Base-by-base conservation (phyloP, 495 filamentous ascomycete genomes). In the Penicillium alfredii region DNA sequence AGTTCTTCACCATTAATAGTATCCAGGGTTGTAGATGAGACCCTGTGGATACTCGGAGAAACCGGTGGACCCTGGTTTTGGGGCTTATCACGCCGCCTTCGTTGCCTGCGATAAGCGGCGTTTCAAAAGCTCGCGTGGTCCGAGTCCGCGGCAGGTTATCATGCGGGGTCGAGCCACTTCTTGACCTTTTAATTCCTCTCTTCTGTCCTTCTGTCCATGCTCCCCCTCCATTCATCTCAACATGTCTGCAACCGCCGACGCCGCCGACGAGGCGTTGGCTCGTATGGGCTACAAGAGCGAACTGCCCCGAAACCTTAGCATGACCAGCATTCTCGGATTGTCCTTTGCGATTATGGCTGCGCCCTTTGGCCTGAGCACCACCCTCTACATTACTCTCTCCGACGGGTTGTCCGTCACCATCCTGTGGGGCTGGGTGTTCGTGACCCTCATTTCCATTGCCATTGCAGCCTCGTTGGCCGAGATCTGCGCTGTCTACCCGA, bases 401-500 rank as follows among this genome's bases (percentile, higher is more conserved):
- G 74, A 76, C 47, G 80, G 81, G 33, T 76, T 79, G 18, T 73
- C 77, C 6, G 79, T 78, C 4, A 74, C 74, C 33, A 76, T 83
- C 35, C 73, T 84, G 53, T 84, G 78, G 78, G 81, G 81, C 12
- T 71, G 85, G 47, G 64, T 86, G 0, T 73, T 82, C 6, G 78
- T 83, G 4, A 81, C 81, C 3, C 51, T 85, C 7, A 83, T 82
- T 55, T 84, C 82, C 45, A 51, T 82, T 18, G 81, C 77, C 24
- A 73, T 88, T 11, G 80, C 83, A 9, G 77, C 80, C 3, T 84
- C 80, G 1, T 63, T 88, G 17, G 81, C 83, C n/a, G 83, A 88
- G 51, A 86, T 86, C 53, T 69, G 84, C 33, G 77, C 76, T 18
- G 83, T 82, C 4, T 86, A 80, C 46, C 83, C 83, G 6, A 86